Evolutionary conservation across 2,329 filamentous ascomycete species (phyloP).

Genomic region (Microcyclospora tardicrescens): DNA sequence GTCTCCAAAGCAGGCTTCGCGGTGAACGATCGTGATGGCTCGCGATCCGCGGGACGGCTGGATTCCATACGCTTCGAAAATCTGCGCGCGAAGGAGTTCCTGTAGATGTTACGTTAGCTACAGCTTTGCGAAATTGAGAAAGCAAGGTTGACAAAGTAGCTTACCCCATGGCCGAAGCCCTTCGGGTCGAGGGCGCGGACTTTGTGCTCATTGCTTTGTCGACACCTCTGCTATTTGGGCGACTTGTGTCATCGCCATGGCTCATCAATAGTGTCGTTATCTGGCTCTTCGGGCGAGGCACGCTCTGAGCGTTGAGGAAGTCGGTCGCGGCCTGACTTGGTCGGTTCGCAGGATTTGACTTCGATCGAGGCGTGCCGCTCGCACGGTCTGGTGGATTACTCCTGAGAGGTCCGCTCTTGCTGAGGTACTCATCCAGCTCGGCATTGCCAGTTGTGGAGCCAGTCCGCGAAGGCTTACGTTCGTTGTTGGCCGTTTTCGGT

Average conservation of each 20-base stretch:
- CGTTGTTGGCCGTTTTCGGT: not conserved
- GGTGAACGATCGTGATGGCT: too few species aligned
- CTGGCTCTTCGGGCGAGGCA: not conserved
- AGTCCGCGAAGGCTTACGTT: not conserved
- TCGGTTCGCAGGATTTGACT: too few species aligned
- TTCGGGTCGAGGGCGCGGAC: too few species aligned
- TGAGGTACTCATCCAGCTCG: not conserved
- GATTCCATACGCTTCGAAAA: too few species aligned
- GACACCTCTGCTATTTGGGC: slow-evolving; percentile 3
- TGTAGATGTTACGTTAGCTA: too few species aligned
- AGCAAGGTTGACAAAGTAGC: too few species aligned
- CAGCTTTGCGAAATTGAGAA: too few species aligned
- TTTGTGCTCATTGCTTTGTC: slow-evolving; percentile 1
- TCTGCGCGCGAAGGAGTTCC: too few species aligned
- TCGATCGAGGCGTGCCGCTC: not conserved
- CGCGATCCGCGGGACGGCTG: too few species aligned
- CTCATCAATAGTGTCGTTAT: not conserved
- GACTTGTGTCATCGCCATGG: not conserved
- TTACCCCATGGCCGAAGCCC: too few species aligned
- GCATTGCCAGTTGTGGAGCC: not conserved
- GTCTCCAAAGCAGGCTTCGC: too few species aligned
- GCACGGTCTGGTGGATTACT: not conserved
- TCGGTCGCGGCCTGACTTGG: not conserved
- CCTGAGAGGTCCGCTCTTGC: not conserved
- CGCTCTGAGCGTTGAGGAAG: not conserved